A percentile compares a stretch with the other conserved stretches of the same genome.
Evolutionary conservation across 495 filamentous ascomycete genomes (phyloP).

Genomic region (Xeromyces bisporus): DNA sequence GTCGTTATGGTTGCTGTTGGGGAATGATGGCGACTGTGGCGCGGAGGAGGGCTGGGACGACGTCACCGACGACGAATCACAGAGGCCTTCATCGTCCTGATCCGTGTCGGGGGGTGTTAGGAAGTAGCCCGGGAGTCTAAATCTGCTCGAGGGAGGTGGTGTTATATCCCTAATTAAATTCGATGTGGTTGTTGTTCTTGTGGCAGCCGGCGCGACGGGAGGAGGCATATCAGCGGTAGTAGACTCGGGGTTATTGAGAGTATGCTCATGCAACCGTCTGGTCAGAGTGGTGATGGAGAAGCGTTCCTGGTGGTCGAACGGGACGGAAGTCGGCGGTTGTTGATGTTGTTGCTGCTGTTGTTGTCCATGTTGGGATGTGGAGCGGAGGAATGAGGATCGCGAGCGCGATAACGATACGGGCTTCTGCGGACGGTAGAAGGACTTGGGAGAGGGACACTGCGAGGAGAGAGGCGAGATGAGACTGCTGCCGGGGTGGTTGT

Average conservation of each 20-base stretch:
- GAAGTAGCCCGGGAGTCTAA: slow-evolving; percentile 18
- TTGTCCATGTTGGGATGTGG: no score
- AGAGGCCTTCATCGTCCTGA: slow-evolving; percentile 22
- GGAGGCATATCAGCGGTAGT: slow-evolving; percentile 4
- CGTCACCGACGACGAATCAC: slow-evolving; percentile 12
- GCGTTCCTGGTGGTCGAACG: slow-evolving; percentile 22
- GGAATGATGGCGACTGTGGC: slow-evolving; percentile 13
- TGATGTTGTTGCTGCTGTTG: no score
- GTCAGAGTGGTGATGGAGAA: slow-evolving; percentile 29
- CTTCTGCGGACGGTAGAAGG: slow-evolving; percentile 15
- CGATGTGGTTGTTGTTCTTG: no score
- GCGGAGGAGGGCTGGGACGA: slow-evolving; percentile 3
- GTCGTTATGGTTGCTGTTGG: no score
- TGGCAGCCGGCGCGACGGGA: slow-evolving; percentile 2
- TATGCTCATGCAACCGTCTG: slow-evolving; percentile 30
- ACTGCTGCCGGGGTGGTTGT: no score
- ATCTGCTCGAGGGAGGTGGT: no score
- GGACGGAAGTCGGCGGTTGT: slow-evolving; percentile 29
- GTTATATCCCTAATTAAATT: no score
- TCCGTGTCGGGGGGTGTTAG: slow-evolving; percentile 30
- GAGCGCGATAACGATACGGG: slow-evolving; percentile 17
- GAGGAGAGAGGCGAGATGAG: slow-evolving; percentile 30
- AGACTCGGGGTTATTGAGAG: slow-evolving; percentile 13
- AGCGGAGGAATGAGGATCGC: slow-evolving; percentile 20
- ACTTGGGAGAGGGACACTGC: slow-evolving; percentile 29